Conservation (phyloP, 768 basidiomycete species). For the Kwoniella heveanensis region DNA sequence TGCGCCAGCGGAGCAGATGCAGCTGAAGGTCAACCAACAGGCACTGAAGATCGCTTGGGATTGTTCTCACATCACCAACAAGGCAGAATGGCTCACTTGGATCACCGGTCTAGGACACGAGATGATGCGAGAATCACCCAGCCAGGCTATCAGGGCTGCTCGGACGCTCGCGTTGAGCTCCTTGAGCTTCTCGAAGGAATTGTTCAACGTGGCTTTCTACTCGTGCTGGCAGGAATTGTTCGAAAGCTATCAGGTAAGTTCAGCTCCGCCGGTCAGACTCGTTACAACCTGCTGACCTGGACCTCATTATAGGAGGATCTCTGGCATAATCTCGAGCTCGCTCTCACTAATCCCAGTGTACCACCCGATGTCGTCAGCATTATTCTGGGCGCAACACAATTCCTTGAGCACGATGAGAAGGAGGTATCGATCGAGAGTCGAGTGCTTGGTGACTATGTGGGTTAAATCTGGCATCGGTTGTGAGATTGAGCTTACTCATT, state of each 20-base stretch:
- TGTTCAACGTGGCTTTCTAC: constrained; percentile 97
- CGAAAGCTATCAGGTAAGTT: constrained; percentile 86
- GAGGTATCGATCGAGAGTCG: constrained; percentile 89
- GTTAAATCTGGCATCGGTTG: constrained; percentile 1
- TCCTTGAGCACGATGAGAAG: constrained; percentile 99
- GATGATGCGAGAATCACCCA: constrained; percentile 97
- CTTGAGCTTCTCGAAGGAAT: constrained; percentile 83
- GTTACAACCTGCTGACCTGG: no score
- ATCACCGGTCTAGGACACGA: constrained; percentile 88
- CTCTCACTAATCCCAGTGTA: constrained; percentile 71
- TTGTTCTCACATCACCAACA: constrained; percentile 69
- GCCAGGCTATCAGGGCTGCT: constrained; percentile 94
- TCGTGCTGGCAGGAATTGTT: constrained; percentile 97
- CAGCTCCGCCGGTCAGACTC: not conserved
- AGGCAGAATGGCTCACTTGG: constrained; percentile 89
- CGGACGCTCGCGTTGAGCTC: constrained; percentile 91
- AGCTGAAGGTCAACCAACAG: constrained; percentile 92
- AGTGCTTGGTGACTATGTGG: constrained; percentile 80
- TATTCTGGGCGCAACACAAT: constrained; percentile 90
- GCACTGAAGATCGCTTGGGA: constrained; percentile 98
- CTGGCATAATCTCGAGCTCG: constrained; percentile 81
- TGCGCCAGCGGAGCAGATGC: constrained; percentile 71
- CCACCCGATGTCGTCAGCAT: constrained; percentile 89
- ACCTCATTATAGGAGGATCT: constrained; percentile 77
- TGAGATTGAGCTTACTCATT: constrained; percentile 13